Base-by-base conservation (phyloP, 2,329 filamentous ascomycete species). In the Alternaria brassicae region DNA sequence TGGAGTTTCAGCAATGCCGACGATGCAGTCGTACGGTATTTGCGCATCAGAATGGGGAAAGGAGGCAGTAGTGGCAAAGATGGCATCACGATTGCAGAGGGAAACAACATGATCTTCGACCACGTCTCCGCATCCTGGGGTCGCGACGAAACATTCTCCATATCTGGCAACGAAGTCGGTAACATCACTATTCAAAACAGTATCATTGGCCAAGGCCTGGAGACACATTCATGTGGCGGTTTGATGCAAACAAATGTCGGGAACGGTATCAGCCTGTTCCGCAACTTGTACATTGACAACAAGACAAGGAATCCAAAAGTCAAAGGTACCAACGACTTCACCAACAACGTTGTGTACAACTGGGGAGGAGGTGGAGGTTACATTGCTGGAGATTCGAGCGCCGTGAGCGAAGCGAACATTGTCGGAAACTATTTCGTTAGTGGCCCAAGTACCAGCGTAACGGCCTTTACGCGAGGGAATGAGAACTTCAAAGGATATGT, bases 261-360 rank as follows among this genome's bases (percentile, higher is more conserved):
- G 8, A 71, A 72, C 47, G 82, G 83, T 10, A 73, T 85, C 32
- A 82, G 80, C 15, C 77, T 84, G 4, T 85, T 85, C 70, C 77
- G 84, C 4, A 86, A 86, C 65, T 68, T 86, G 30, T 86, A 85
- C 68, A 82, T 85, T 54, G 83, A 85, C 61, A 86, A 84, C 63
- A 85, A 86, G 69, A 86, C 83, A 9, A 79, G 84, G 1, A 85
- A 86, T 58, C 84, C 84, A 1, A 85, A 85, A 60, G 83, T 85
- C 48, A 86, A 86, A 68, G 84, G 83, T 1, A 79, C 83, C 3
- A 86, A 85, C 23, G 83, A 86, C 64, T 86, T 85, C 58, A 78
- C 76, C 41, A 80, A 81, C 59, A 78, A 83, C 66, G 79, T 86
- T 3, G 67, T 86, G 3, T 86, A 86, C 66, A 86, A 86, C 68